These are phyloP conservation scores for Aspergillus udagawae DNA, from an alignment of 2,329 filamentous ascomycete species.

Conservation along the genomic window DNA sequence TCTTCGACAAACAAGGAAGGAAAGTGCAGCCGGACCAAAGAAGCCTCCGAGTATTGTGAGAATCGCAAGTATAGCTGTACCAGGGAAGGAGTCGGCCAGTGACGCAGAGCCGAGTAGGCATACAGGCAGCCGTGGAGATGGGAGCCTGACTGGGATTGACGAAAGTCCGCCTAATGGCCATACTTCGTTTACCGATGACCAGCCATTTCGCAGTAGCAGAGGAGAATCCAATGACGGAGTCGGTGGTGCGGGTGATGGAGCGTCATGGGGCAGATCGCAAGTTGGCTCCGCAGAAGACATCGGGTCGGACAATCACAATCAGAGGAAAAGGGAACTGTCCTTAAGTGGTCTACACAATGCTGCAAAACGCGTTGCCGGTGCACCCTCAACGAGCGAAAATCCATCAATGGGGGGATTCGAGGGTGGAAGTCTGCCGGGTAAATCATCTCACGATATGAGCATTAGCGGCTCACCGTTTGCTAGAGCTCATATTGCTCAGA, in stretches of 20 bases:
- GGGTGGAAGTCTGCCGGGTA: constrained; percentile 20
- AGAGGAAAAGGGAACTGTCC: constrained; percentile 33
- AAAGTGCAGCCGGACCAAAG: constrained; percentile 3
- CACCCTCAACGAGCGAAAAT: constrained; percentile 23
- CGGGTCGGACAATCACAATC: constrained; percentile 11
- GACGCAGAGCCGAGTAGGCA: constrained; percentile 10
- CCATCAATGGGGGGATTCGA: constrained; percentile 18
- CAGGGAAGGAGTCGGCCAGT: constrained; percentile 11
- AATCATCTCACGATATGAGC: constrained; percentile 30
- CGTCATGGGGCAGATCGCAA: constrained; percentile 12
- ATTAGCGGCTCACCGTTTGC: constrained; percentile 49
- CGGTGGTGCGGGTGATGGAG: constrained; percentile 8
- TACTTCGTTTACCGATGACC: constrained; percentile 15
- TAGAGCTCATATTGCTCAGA: constrained; percentile 35
- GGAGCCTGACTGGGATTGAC: constrained; percentile 15
- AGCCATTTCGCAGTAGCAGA: constrained; percentile 8
- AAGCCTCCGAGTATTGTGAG: constrained; percentile 8
- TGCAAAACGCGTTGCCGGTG: constrained; percentile 25
- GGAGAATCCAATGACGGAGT: constrained; percentile 6
- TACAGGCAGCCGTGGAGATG: constrained; percentile 10
- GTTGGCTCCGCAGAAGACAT: constrained; percentile 14
- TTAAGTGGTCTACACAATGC: constrained; percentile 24
- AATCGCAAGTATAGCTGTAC: constrained; percentile 23
- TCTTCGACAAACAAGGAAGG: constrained; percentile 38
- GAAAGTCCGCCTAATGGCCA: constrained; percentile 13